phyloP scores from a whole-genome alignment of 1,284 basidiomycete species.

The Trichosporon sp. region DNA sequence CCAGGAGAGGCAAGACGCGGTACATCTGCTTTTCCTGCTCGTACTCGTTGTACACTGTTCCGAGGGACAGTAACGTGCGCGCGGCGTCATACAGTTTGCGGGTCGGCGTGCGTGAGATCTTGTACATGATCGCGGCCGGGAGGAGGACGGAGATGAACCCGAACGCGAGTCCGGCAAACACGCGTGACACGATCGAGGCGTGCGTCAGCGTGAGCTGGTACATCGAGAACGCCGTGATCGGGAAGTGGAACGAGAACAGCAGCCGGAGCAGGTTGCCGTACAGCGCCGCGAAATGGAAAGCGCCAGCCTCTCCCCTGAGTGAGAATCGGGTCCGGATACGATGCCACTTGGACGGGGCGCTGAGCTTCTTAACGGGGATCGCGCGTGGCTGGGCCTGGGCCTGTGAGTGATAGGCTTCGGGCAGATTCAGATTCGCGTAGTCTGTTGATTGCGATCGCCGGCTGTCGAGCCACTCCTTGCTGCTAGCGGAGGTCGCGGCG shows the following conservation, averaged over 20 bases:
- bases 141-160: constrained; percentile 75
- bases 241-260: constrained; percentile 88
- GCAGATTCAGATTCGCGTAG: constrained; percentile 23
- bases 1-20: constrained; percentile 74
- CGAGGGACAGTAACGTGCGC: constrained; percentile 81
- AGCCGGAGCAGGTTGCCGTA: constrained; percentile 85
- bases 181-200: constrained; percentile 57
- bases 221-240: constrained; percentile 85
- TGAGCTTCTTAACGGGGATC: constrained; percentile 15
- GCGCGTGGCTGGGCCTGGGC: not conserved
- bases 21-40: constrained; percentile 89
- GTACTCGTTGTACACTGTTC: constrained; percentile 95
- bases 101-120: constrained; percentile 75
- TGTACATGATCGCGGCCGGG: constrained; percentile 72
- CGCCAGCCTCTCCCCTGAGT: constrained; percentile 55
- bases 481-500: constrained; percentile 22
- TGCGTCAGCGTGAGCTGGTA: constrained; percentile 75
- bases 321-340: constrained; percentile 54
- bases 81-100: constrained; percentile 94
- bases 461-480: constrained; percentile 32
- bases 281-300: constrained; percentile 55
- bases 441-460: constrained; percentile 21
- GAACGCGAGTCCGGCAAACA: constrained; percentile 61
- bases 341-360: constrained; percentile 31
- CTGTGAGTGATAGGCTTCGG: constrained; percentile 9